Percentiles rank a stretch among this genome's conserved stretches.
phyloP scores from a whole-genome alignment of 495 filamentous ascomycete species.

The Chaetomium cochliodes region DNA sequence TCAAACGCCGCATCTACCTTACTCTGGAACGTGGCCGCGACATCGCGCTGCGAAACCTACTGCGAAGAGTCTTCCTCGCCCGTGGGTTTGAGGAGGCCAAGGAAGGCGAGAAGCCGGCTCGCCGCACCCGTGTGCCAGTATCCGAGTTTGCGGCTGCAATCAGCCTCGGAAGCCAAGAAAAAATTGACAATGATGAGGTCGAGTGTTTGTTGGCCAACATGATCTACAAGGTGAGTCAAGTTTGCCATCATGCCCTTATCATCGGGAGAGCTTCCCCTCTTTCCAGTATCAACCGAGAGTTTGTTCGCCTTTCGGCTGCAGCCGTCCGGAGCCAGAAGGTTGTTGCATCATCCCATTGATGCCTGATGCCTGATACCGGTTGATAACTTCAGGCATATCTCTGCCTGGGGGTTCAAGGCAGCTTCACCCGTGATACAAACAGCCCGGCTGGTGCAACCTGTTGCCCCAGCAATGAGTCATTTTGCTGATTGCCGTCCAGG shows the following conservation, averaged over 20 bases:
- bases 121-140: slow-evolving; percentile 75
- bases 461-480: slow-evolving; percentile 30
- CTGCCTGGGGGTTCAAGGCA: slow-evolving; percentile 27
- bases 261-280: background rate
- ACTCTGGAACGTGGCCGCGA: slow-evolving; percentile 90
- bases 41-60: slow-evolving; percentile 82
- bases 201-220: slow-evolving; percentile 92
- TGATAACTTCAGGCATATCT: background rate
- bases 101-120: slow-evolving; percentile 55
- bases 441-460: slow-evolving; percentile 20
- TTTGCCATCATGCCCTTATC: slow-evolving; percentile 3
- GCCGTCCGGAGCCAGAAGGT: background rate
- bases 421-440: background rate
- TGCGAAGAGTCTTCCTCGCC: slow-evolving; percentile 83
- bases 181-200: slow-evolving; percentile 84
- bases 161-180: slow-evolving; percentile 57
- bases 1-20: slow-evolving; percentile 92
- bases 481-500: slow-evolving; percentile 50
- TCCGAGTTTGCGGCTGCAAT: slow-evolving; percentile 69
- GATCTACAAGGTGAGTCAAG: slow-evolving; percentile 82
- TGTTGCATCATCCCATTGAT: slow-evolving; percentile 13
- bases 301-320: background rate
- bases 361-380: background rate
- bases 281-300: background rate
- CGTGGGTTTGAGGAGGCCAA: slow-evolving; percentile 75